Evolutionary conservation across 805 yeast genomes (phyloP).

Genomic region (Teunomyces lycoperdinae): DNA sequence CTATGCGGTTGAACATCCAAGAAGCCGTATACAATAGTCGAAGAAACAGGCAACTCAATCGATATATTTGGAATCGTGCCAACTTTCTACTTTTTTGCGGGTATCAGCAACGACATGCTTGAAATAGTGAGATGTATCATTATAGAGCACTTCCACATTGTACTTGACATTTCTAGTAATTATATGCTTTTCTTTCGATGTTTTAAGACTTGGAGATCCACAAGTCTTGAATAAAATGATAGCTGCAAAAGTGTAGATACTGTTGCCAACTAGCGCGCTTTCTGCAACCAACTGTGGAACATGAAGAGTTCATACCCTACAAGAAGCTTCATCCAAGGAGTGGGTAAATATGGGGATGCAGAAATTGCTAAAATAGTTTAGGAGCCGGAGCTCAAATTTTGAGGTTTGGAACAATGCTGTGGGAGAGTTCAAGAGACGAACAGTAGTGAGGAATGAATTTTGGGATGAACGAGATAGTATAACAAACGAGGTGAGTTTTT

Average conservation of each 20-base stretch:
- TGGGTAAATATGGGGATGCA: constrained; percentile 27
- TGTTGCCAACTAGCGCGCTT: constrained; percentile 24
- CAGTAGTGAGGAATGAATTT: not conserved
- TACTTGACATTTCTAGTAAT: constrained; percentile 1
- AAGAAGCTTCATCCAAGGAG: constrained; percentile 17
- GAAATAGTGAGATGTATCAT: constrained; percentile 19
- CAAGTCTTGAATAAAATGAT: constrained; percentile 4
- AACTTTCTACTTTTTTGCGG: constrained; percentile 5
- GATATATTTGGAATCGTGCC: not conserved
- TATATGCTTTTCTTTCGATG: not conserved
- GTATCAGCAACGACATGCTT: constrained; percentile 14
- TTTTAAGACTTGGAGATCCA: constrained; percentile 21
- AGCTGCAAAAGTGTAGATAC: constrained; percentile 23
- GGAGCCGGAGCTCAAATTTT: constrained; percentile 21
- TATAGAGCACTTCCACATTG: not conserved
- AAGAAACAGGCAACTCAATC: constrained; percentile 17
- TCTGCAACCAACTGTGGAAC: constrained; percentile 24
- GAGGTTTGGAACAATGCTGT: constrained; percentile 18
- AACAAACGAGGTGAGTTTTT: constrained; percentile 10
- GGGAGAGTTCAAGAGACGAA: constrained; percentile 10
- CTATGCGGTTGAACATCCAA: constrained; percentile 31
- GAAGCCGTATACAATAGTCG: constrained; percentile 24
- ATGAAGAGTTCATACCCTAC: constrained; percentile 21
- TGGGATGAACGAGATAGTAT: not conserved
- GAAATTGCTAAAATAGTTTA: constrained; percentile 25